phyloP scores from a whole-genome alignment of 495 filamentous ascomycete genomes.

The Aspergillus ostianus region DNA sequence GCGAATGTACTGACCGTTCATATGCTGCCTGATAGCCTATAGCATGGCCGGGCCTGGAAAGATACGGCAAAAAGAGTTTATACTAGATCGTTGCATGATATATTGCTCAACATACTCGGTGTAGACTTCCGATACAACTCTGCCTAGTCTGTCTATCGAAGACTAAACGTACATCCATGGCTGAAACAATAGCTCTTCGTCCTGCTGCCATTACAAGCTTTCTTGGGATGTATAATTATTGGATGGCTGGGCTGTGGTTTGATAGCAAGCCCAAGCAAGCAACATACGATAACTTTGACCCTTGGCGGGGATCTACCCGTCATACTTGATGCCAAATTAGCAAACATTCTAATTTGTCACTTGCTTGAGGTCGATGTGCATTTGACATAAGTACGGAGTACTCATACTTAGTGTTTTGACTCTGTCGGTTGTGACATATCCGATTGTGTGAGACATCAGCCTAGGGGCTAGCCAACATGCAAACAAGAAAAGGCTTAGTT shows the following conservation, averaged over 20 bases:
- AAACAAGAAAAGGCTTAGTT: neutral
- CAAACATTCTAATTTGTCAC: neutral
- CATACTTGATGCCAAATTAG: neutral
- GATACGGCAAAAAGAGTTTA: too few relatives aligned
- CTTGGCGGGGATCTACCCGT: neutral
- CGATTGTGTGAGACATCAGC: neutral
- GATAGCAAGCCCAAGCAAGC: neutral
- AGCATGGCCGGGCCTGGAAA: too few relatives aligned
- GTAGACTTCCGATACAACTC: too few relatives aligned
- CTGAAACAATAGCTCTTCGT: neutral
- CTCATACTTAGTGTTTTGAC: neutral
- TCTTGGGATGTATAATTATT: neutral
- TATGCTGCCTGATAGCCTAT: too few relatives aligned
- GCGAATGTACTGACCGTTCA: too few relatives aligned
- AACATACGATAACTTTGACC: neutral
- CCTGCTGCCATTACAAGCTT: neutral
- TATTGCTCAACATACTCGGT: too few relatives aligned
- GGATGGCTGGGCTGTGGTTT: neutral
- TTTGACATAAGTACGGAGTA: neutral
- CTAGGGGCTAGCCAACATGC: neutral
- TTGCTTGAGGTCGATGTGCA: neutral
- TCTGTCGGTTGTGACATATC: neutral
- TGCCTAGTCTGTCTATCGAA: neutral
- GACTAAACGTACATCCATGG: neutral
- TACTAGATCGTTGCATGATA: too few relatives aligned